Evolutionary conservation across 495 filamentous ascomycete genomes (phyloP).

Genomic region (Cenococcum geophilum): DNA sequence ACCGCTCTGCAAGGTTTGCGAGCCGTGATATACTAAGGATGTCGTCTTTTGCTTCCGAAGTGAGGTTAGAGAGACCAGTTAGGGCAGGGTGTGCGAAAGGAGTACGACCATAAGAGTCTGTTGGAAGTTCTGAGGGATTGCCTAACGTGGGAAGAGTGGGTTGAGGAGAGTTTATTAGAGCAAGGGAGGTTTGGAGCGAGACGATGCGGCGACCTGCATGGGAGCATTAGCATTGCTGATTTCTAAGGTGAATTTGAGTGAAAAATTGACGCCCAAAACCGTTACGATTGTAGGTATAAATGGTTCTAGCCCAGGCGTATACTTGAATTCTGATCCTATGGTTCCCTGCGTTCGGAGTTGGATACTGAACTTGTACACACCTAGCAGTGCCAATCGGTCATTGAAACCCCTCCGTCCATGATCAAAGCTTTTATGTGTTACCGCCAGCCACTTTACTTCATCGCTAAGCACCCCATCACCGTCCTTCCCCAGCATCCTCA

Average conservation of each 20-base stretch:
- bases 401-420: constrained; percentile 91
- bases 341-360: no score
- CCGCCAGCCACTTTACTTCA: constrained; percentile 91
- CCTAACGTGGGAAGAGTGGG: constrained; percentile 5
- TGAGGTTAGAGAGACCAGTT: constrained; percentile 64
- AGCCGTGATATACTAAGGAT: constrained; percentile 55
- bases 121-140: constrained; percentile 23
- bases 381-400: constrained; percentile 82
- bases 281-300: no score
- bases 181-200: constrained; percentile 67
- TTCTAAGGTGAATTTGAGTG: background rate
- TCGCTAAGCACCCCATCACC: constrained; percentile 71
- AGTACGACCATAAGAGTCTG: constrained; percentile 49
- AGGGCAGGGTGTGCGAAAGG: constrained; percentile 71
- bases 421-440: constrained; percentile 98
- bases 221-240: constrained; percentile 8
- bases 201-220: constrained; percentile 70
- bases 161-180: constrained; percentile 52
- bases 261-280: background rate
- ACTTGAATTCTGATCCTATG: no score
- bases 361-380: constrained; percentile 45
- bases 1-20: constrained; percentile 57
- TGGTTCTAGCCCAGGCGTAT: no score
- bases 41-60: constrained; percentile 47
- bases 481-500: constrained; percentile 59